Percentiles rank a stretch among this genome's conserved stretches.
These are phyloP conservation scores for Alternaria sp. DNA, from an alignment of 2,329 filamentous ascomycete species.

Conservation along the genomic window DNA sequence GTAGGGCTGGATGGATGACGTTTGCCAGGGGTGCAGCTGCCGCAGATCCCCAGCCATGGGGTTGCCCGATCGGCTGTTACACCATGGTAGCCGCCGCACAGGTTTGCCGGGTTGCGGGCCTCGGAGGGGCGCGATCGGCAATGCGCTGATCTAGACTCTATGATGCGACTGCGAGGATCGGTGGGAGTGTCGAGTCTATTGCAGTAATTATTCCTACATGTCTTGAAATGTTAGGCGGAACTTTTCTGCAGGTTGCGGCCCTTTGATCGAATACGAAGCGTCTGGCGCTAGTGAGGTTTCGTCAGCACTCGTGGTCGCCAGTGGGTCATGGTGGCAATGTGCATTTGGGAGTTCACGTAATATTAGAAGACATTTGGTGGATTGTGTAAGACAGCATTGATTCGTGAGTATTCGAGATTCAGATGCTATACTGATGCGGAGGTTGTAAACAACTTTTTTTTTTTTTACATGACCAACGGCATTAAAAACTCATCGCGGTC, in stretches of 20 bases:
- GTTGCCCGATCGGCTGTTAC: slow-evolving; percentile 11
- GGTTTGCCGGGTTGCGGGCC: slow-evolving; percentile 5
- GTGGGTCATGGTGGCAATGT: background rate
- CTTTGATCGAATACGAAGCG: background rate
- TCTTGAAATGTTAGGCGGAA: background rate
- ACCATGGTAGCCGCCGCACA: slow-evolving; percentile 10
- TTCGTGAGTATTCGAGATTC: slow-evolving; percentile 2
- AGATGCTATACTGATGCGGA: slow-evolving; percentile 12
- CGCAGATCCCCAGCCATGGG: slow-evolving; percentile 8
- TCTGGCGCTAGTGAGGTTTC: slow-evolving; percentile 1
- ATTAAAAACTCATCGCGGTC: slow-evolving; percentile 26
- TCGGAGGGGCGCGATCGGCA: slow-evolving; percentile 12
- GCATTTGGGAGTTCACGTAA: background rate
- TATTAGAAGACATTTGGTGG: background rate
- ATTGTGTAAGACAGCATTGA: background rate
- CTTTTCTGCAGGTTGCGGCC: background rate
- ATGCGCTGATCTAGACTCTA: slow-evolving; percentile 3
- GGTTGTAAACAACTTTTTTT: slow-evolving; percentile 14
- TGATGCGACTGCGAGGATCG: background rate
- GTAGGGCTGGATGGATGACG: slow-evolving; percentile 26
- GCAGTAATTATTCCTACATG: background rate
- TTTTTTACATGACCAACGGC: slow-evolving; percentile 24
- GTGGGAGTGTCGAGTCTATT: background rate
- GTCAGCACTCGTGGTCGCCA: background rate
- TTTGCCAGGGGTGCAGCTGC: slow-evolving; percentile 20